Base-by-base conservation (phyloP, 2,329 filamentous ascomycete genomes). In the Falciphora oryzae region DNA sequence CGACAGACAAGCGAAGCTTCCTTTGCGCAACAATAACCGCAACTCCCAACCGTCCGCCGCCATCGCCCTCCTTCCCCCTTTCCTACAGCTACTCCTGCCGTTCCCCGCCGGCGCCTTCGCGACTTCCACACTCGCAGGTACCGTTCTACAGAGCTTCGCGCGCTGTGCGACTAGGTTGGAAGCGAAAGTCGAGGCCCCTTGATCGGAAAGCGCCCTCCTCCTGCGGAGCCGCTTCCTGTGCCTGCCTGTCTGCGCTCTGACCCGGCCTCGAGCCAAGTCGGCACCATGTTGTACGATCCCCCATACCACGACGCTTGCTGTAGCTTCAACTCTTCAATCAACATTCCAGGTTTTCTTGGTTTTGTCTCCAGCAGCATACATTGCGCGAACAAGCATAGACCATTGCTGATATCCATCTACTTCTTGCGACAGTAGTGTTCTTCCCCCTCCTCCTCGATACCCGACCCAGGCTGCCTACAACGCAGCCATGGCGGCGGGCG, bases 371-470 rank as follows among this genome's bases (percentile, higher is more conserved):
- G 18, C 44, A 53, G 18, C 44, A 53, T 25, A 14, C 44, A 22
- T 53, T 25, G n/a, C 44, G 44, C 44, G 44, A 53, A 53, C 18
- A 53, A 53, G 44, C 44, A 53, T 53, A 53, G n/a, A n/a, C 18
- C 44, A 25, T 53, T 25, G 44, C 44, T 53, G 44, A 53, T 25
- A 11, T 53, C 44, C 18, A 25, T 11, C 18, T 53, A n/a, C 44
- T 50, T 22, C 18, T 53, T n/a, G 44, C 44, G 44, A 53, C 44
- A 53, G 44, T 53, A 93, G 91, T 78, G 92, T 96, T 70, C 84
- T 97, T 71, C 92, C 93, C 66, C 93, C 93, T 68, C 92, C 91
- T 67, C 89, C 91, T 66, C 87, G 93, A 76, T 97, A 96, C 80
- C 89, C 91, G 65, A 85, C 87, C 69, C 84, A 86, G 72, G 83